Conservation (phyloP, 306 rosid genomes). For the Carpinus fangiana region DNA sequence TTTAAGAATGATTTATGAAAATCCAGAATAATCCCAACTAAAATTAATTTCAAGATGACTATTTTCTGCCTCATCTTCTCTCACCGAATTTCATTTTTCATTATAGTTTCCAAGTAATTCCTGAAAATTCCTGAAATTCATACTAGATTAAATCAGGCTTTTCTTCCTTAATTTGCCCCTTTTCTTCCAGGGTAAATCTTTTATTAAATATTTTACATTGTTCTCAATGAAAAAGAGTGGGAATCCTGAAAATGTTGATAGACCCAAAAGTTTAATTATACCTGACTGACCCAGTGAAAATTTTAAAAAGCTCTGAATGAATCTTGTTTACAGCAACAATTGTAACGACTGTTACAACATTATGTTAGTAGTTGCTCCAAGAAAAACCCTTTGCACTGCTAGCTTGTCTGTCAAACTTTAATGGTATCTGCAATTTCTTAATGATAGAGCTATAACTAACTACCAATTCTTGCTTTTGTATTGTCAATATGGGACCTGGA, state of each 20-base stretch:
- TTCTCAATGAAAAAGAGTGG: background rate
- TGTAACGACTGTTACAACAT: background rate
- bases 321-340: background rate
- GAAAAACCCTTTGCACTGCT: background rate
- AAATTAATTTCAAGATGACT: background rate
- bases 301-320: background rate
- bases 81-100: background rate
- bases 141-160: background rate
- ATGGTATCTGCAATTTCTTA: background rate
- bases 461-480: background rate
- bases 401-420: background rate
- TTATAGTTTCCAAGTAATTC: background rate
- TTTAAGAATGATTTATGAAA: background rate
- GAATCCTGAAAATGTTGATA: background rate
- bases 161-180: background rate
- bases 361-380: background rate
- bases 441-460: background rate
- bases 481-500: background rate
- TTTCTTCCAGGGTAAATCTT: background rate
- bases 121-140: background rate
- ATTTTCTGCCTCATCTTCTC: background rate
- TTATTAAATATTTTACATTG: background rate
- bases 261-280: background rate
- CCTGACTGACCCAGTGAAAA: background rate
- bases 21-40: background rate